Evolutionary conservation across 2,329 filamentous ascomycete genomes (phyloP).

Genomic region (Periconia macrospinosa): DNA sequence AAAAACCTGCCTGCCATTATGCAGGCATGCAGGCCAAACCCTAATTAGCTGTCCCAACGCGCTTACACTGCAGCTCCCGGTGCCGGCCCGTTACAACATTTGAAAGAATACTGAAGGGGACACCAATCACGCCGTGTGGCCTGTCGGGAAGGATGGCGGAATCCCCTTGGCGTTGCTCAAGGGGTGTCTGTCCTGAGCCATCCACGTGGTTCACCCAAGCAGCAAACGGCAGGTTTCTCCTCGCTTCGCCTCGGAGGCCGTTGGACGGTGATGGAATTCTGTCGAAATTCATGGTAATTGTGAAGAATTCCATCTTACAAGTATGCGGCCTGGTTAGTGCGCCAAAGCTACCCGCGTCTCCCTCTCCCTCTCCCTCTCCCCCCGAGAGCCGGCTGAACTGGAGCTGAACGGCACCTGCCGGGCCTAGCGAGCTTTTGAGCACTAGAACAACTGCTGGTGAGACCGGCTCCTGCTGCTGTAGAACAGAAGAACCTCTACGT

Average conservation of each 20-base stretch:
- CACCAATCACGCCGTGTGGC: background rate
- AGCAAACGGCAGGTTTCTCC: background rate
- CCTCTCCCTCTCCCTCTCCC: background rate
- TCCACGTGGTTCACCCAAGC: background rate
- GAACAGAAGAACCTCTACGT: too few species aligned
- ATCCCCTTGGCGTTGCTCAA: background rate
- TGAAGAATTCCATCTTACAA: slow-evolving; percentile 6
- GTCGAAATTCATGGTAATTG: slow-evolving; percentile 3
- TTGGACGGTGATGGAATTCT: slow-evolving; percentile 6
- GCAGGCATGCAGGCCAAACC: background rate
- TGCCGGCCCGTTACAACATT: too few species aligned
- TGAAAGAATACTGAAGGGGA: too few species aligned
- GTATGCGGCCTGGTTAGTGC: background rate
- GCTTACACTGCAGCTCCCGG: too few species aligned
- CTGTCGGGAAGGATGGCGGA: background rate
- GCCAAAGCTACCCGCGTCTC: background rate
- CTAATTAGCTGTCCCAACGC: too few species aligned
- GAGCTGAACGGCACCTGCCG: background rate
- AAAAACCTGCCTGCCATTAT: background rate
- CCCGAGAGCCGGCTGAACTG: background rate
- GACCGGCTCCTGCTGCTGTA: too few species aligned
- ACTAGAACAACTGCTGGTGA: too few species aligned
- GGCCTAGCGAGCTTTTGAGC: too few species aligned
- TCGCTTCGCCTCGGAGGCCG: background rate
- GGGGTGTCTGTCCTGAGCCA: background rate